phyloP scores from a whole-genome alignment of 768 basidiomycete genomes.

The Auriscalpium vulgare region DNA sequence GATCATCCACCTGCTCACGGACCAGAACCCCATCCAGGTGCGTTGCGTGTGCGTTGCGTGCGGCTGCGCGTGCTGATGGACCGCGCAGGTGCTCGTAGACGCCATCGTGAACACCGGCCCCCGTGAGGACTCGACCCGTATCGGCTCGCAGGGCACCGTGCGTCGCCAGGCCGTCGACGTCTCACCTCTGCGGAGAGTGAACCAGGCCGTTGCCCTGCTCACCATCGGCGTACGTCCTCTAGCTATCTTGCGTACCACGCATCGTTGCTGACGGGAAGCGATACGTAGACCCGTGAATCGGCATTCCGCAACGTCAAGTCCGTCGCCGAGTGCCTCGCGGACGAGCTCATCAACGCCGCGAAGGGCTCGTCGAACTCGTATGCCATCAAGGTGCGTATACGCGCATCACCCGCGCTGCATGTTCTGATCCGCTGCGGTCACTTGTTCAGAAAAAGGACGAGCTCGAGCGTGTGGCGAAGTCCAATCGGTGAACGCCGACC shows the following conservation, averaged over 20 bases:
- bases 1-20: constrained; percentile 98
- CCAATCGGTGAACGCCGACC: constrained; percentile 78
- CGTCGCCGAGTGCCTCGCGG: constrained; percentile 96
- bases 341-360: constrained; percentile 99
- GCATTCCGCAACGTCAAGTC: constrained; percentile 99
- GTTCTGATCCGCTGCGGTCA: neutral
- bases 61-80: neutral
- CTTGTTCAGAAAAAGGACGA: constrained; percentile 88
- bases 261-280: neutral
- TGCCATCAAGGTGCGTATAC: constrained; percentile 84
- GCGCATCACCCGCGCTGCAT: neutral
- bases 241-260: neutral
- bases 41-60: constrained; percentile 16
- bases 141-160: constrained; percentile 99
- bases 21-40: constrained; percentile 99
- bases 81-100: constrained; percentile 77
- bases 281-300: constrained; percentile 86
- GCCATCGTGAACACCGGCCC: constrained; percentile 99
- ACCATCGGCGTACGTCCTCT: constrained; percentile 79
- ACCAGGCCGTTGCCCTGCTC: constrained; percentile 92
- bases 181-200: constrained; percentile 94
- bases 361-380: constrained; percentile 99
- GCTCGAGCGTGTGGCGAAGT: constrained; percentile 99
- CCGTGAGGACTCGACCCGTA: constrained; percentile 99
- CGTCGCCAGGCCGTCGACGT: constrained; percentile 99